Evolutionary conservation across 441 rosid species (phyloP).

Genomic region (Melianthus villosus): DNA sequence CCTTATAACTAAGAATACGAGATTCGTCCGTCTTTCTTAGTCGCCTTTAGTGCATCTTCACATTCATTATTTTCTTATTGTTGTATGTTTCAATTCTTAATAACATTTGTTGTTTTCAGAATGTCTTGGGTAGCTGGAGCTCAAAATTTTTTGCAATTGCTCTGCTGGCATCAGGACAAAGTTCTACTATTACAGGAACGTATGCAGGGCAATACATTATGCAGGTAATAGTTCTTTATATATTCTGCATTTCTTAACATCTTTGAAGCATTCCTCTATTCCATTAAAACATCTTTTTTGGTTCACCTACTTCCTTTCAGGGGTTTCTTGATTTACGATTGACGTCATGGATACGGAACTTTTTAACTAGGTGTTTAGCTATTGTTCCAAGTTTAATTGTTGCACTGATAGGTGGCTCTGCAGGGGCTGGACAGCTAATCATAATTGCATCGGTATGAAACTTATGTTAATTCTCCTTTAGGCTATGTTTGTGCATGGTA

Average conservation of each 20-base stretch:
- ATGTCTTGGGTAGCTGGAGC: conserved; percentile 15
- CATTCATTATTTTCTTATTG: background rate
- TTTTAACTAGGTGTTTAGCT: conserved; percentile 70
- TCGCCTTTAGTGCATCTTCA: background rate
- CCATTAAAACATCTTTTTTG: no score
- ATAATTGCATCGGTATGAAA: conserved; percentile 78
- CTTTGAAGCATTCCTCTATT: no score
- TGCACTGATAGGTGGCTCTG: conserved; percentile 72
- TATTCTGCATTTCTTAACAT: no score
- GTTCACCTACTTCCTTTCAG: no score
- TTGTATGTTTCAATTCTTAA: background rate
- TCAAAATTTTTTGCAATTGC: conserved; percentile 16
- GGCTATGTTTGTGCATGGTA: no score
- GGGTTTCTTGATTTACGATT: conserved; percentile 73
- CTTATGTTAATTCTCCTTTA: no score
- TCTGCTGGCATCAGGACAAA: conserved; percentile 15
- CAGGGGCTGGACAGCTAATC: conserved; percentile 77
- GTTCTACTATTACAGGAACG: conserved; percentile 17
- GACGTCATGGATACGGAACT: conserved; percentile 67
- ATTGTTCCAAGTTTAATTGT: conserved; percentile 83
- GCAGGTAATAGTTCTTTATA: conserved; percentile 10
- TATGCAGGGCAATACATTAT: conserved; percentile 18
- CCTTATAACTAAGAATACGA: background rate
- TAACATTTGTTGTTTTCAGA: conserved; percentile 9
- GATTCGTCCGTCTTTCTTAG: background rate